A percentile compares a stretch with the other conserved stretches of the same genome.
phyloP scores from a whole-genome alignment of 176 grass and related monocot genomes.

The Ensete glaucum region DNA sequence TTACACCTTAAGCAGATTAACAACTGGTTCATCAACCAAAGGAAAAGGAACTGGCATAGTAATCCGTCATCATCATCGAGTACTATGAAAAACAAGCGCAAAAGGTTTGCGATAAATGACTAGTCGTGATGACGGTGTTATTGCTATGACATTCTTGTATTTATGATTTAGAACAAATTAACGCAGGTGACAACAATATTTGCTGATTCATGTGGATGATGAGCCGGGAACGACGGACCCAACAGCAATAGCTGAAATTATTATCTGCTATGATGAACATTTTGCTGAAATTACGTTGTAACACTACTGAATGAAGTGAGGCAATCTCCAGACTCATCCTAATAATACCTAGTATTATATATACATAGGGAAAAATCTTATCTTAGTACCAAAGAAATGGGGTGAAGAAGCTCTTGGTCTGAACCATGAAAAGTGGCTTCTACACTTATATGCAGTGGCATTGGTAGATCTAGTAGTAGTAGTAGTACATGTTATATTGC shows the following conservation, averaged over 20 bases:
- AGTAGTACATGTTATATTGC: background rate
- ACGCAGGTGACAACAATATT: background rate
- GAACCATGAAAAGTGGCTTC: too few species aligned
- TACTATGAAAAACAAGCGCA: constrained; percentile 78
- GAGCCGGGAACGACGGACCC: too few species aligned
- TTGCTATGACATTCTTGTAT: too few species aligned
- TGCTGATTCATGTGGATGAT: background rate
- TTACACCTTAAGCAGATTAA: constrained; percentile 96
- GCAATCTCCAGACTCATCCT: background rate
- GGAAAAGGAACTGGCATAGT: constrained; percentile 97
- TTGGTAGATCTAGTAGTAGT: background rate
- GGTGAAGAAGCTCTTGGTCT: too few species aligned
- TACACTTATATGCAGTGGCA: too few species aligned
- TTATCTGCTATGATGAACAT: background rate
- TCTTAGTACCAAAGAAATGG: too few species aligned
- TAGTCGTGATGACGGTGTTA: background rate
- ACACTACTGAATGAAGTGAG: background rate
- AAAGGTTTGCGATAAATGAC: constrained; percentile 40
- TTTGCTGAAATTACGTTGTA: background rate
- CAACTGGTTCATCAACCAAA: constrained; percentile 99
- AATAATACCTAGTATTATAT: background rate
- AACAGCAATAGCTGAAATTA: too few species aligned
- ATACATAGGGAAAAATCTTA: too few species aligned
- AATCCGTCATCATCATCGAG: constrained; percentile 60
- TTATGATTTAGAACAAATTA: background rate